Evolutionary conservation across 2,329 filamentous ascomycete genomes (phyloP).

Genomic region (Penicillium paneum): DNA sequence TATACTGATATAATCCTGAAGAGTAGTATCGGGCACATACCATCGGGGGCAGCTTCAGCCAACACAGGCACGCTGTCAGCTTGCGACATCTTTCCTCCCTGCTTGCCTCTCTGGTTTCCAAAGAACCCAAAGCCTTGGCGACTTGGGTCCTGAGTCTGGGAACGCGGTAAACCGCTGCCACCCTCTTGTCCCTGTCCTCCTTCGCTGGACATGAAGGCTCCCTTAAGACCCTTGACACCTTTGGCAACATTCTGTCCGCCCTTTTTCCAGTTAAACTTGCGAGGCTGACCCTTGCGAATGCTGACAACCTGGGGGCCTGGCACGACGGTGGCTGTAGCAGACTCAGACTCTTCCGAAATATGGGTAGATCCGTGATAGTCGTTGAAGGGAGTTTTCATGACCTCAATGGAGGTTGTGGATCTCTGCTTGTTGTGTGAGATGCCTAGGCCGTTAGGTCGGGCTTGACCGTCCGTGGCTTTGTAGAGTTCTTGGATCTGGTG

Average conservation of each 20-base stretch:
- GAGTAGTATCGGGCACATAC: constrained; percentile 31
- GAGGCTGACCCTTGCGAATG: constrained; percentile 87
- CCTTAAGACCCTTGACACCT: constrained; percentile 91
- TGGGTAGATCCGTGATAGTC: constrained; percentile 54
- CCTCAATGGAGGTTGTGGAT: constrained; percentile 45
- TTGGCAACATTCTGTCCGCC: constrained; percentile 90
- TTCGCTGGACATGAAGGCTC: constrained; percentile 72
- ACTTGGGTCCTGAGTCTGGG: constrained; percentile 43
- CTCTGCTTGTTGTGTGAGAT: constrained; percentile 57
- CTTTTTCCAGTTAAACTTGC: constrained; percentile 99
- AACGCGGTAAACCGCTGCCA: constrained; percentile 32
- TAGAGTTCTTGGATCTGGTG: constrained; percentile 92
- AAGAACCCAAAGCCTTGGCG: constrained; percentile 72
- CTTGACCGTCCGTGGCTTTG: constrained; percentile 60
- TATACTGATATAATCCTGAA: not conserved
- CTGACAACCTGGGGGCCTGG: constrained; percentile 89
- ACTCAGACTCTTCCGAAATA: constrained; percentile 64
- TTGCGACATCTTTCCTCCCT: constrained; percentile 40
- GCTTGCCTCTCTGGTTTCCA: constrained; percentile 47
- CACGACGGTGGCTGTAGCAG: constrained; percentile 55
- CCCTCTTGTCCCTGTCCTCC: constrained; percentile 44
- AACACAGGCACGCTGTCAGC: constrained; percentile 45
- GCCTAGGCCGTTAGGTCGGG: constrained; percentile 54
- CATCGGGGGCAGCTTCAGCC: constrained; percentile 36
- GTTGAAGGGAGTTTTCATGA: constrained; percentile 43